Percentiles rank a stretch among this genome's conserved stretches.
These are phyloP conservation scores for Tulasnella sp. DNA, from an alignment of 768 basidiomycete species.

Conservation along the genomic window DNA sequence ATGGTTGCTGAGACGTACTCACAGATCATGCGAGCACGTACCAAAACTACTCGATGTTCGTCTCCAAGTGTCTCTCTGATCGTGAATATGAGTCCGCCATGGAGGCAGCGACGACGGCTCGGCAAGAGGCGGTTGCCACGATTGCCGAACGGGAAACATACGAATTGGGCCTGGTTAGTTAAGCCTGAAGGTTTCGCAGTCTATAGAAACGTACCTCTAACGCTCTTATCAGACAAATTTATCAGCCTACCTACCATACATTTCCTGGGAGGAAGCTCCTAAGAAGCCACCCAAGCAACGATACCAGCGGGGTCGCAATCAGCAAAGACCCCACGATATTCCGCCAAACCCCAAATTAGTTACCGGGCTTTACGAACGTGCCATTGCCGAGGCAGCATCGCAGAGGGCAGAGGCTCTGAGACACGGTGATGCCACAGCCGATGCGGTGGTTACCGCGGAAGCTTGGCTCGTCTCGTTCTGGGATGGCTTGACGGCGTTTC, in stretches of 20 bases:
- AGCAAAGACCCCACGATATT: constrained; percentile 30
- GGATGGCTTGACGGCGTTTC: constrained; percentile 69
- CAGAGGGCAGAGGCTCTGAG: constrained; percentile 56
- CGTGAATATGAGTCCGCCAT: constrained; percentile 78
- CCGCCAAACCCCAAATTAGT: constrained; percentile 52
- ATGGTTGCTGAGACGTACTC: constrained; percentile 20
- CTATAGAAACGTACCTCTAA: neutral
- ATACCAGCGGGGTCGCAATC: constrained; percentile 21
- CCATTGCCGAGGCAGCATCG: constrained; percentile 67
- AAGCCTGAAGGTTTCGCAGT: neutral
- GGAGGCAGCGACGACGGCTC: constrained; percentile 74
- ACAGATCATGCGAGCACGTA: constrained; percentile 79
- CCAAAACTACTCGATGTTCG: constrained; percentile 86
- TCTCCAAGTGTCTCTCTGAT: constrained; percentile 72
- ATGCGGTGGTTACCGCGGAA: constrained; percentile 52
- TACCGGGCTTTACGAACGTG: constrained; percentile 66
- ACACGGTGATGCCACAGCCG: constrained; percentile 39
- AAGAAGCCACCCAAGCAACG: constrained; percentile 55
- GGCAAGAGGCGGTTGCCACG: constrained; percentile 60
- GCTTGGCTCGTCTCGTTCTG: constrained; percentile 64
- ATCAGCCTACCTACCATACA: constrained; percentile 28
- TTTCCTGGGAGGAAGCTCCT: constrained; percentile 44
- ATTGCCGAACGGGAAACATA: constrained; percentile 65
- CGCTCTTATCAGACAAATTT: constrained; percentile 19
- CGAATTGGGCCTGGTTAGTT: constrained; percentile 64